A percentile compares a stretch with the other conserved stretches of the same genome.
Evolutionary conservation across 2,329 filamentous ascomycete genomes (phyloP).

Genomic region (Exophiala phaeomuriformis): DNA sequence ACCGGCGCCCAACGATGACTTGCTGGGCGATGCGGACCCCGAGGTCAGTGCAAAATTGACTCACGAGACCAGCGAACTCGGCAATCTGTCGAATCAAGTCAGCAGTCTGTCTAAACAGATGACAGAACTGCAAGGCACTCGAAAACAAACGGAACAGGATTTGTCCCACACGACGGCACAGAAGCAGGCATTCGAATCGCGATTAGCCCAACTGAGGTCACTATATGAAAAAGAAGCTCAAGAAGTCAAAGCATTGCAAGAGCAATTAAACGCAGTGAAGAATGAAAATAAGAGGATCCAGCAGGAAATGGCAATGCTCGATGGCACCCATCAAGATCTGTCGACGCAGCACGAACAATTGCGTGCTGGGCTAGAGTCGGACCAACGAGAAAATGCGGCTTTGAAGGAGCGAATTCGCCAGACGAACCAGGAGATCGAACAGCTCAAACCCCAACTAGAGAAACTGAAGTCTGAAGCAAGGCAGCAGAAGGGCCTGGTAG

Average conservation of each 20-base stretch:
- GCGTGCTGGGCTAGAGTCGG: slow-evolving; percentile 65
- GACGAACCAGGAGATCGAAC: slow-evolving; percentile 72
- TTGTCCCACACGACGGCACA: slow-evolving; percentile 73
- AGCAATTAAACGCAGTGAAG: slow-evolving; percentile 67
- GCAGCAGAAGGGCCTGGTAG: slow-evolving; percentile 91
- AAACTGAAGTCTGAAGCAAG: slow-evolving; percentile 86
- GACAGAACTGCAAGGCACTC: slow-evolving; percentile 82
- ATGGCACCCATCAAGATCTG: slow-evolving; percentile 72
- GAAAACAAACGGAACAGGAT: slow-evolving; percentile 70
- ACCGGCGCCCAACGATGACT: slow-evolving; percentile 61
- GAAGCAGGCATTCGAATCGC: slow-evolving; percentile 86
- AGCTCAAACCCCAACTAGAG: slow-evolving; percentile 83
- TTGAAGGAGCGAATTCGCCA: slow-evolving; percentile 82
- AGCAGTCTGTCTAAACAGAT: slow-evolving; percentile 85
- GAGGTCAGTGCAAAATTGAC: slow-evolving; percentile 83
- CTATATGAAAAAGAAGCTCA: slow-evolving; percentile 92
- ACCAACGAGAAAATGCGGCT: slow-evolving; percentile 78
- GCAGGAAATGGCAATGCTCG: slow-evolving; percentile 73
- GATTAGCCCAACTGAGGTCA: slow-evolving; percentile 74
- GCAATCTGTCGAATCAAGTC: slow-evolving; percentile 93
- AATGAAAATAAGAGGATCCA: slow-evolving; percentile 79
- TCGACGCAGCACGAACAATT: slow-evolving; percentile 75
- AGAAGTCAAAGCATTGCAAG: slow-evolving; percentile 74
- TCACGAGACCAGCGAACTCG: slow-evolving; percentile 82
- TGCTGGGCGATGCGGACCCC: slow-evolving; percentile 83